Base-by-base conservation (phyloP, 1,284 basidiomycete genomes). In the Cystobasidium slooffiae region DNA sequence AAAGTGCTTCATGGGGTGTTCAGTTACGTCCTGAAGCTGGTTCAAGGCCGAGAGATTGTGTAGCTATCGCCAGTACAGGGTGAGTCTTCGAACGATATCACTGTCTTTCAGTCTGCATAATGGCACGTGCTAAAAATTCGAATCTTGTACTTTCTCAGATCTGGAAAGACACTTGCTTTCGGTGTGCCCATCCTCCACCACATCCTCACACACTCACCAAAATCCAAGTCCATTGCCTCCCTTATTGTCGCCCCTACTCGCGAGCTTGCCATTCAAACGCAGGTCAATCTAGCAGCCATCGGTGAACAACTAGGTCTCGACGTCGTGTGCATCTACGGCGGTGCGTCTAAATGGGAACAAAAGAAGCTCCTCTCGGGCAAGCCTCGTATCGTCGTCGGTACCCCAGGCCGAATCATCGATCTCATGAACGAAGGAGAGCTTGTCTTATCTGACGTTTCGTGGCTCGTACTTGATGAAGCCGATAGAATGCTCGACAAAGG, bases 401-500 rank as follows among this genome's bases (percentile, higher is more conserved):
- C 97, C 0, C 96, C 96, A 0, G 96, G 96, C 3, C 87, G 96
- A 72, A 89, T 97, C 74, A 84, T 97, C 75, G 96, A 99, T 84
- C 85, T 99, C 43, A 89, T 93, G 77, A 87, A 91, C 78, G 90
- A 94, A 64, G 93, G 93, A 43, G 89, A 86, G 51, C 90, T 93
- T 76, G 91, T 94, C 82, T 84, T 98, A 44, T 91, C 66, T 77
- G 90, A 91, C 52, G 93, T 98, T 37, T 86, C 89, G 64, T 98
- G 95, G 85, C 86, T 98, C 18, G 96, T 98, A 0, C 85, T 99
- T 52, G 97, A 99, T 81, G 96, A 99, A 84, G 96, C 96, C 1
- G 96, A 99, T 84, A 88, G 96, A 59, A 98, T 99, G 96, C 86
- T 99, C 62, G 97, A 99, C 83, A 94, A 92, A 80, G 97, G 97